Conservation (phyloP, 805 yeast genomes). For the Wickerhamiella sergipiensis region DNA sequence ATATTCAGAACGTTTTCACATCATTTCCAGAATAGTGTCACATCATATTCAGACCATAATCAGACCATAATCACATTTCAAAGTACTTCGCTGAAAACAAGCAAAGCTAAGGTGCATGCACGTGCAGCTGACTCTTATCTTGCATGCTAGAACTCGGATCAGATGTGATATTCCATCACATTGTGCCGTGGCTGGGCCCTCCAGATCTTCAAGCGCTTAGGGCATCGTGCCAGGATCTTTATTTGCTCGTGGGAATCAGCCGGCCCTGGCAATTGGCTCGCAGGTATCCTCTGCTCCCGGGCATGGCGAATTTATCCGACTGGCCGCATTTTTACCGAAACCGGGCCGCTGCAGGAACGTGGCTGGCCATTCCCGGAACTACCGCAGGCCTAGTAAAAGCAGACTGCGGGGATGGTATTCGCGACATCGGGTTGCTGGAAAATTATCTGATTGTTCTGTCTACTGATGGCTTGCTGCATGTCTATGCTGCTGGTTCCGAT, state of each 20-base stretch:
- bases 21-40: too few species aligned
- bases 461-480: not conserved
- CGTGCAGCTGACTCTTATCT: not conserved
- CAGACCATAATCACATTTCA: too few species aligned
- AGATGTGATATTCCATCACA: not conserved
- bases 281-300: not conserved
- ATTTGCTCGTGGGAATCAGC: not conserved
- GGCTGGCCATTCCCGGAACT: not conserved
- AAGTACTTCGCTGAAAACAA: too few species aligned
- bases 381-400: not conserved
- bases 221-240: not conserved
- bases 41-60: too few species aligned
- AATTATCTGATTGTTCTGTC: not conserved
- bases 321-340: not conserved
- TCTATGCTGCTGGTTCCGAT: too few species aligned
- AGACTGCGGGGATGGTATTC: not conserved
- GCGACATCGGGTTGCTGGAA: not conserved
- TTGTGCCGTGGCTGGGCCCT: not conserved
- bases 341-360: not conserved
- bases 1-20: too few species aligned
- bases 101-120: not conserved
- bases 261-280: not conserved
- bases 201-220: not conserved
- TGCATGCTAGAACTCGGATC: not conserved
- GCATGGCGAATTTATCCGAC: not conserved